Conservation (phyloP, 768 basidiomycete genomes). For the Dioszegia hungarica region DNA sequence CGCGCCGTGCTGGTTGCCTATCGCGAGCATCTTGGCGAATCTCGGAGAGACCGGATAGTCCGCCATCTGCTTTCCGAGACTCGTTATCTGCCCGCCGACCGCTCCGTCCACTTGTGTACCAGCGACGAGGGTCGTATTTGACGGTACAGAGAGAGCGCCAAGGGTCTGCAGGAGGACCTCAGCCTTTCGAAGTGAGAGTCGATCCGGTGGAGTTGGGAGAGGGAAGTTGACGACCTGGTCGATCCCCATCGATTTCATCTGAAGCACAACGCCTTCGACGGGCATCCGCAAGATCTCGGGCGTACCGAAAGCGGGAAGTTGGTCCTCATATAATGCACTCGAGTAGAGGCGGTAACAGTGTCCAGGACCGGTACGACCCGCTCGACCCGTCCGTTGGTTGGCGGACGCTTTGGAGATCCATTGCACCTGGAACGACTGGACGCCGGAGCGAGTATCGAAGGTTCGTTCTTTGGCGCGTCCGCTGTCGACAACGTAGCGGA, state of each 20-base stretch:
- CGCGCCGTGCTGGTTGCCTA: constrained; percentile 69
- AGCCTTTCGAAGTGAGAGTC: constrained; percentile 66
- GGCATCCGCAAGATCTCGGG: constrained; percentile 95
- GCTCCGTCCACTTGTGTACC: constrained; percentile 39
- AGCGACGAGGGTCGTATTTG: constrained; percentile 37
- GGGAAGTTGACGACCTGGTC: constrained; percentile 95
- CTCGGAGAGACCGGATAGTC: constrained; percentile 89
- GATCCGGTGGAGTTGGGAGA: constrained; percentile 93
- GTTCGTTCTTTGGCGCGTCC: constrained; percentile 93
- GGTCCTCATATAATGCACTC: constrained; percentile 85
- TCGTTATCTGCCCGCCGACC: constrained; percentile 67
- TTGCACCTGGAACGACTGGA: constrained; percentile 84
- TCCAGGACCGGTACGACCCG: constrained; percentile 94
- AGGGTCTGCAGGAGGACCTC: constrained; percentile 75
- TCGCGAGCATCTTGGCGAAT: constrained; percentile 91
- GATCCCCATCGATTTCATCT: constrained; percentile 99
- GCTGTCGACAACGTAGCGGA: constrained; percentile 95
- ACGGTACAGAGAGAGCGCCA: constrained; percentile 64
- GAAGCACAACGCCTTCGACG: constrained; percentile 91
- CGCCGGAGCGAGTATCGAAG: constrained; percentile 72
- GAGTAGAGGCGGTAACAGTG: constrained; percentile 98
- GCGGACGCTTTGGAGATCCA: constrained; percentile 97
- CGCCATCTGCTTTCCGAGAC: constrained; percentile 86
- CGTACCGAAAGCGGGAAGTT: constrained; percentile 77
- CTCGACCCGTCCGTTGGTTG: constrained; percentile 88